phyloP scores from a whole-genome alignment of 148 eudicot genomes.

The Cornus suecica region DNA sequence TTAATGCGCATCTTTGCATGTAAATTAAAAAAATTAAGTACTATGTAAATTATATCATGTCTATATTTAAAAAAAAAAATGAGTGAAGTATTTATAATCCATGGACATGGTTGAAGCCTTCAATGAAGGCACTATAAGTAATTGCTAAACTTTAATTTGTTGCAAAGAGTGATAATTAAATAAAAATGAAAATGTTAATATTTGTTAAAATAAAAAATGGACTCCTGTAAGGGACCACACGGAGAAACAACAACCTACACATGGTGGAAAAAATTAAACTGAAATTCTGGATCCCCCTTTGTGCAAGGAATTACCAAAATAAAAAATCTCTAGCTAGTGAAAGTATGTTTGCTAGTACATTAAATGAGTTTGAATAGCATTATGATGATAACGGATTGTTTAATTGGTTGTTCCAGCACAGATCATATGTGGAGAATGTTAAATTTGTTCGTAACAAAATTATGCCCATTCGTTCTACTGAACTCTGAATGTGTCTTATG shows the following conservation, averaged over 20 bases:
- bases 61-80: neutral
- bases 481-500: constrained; percentile 13
- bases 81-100: neutral
- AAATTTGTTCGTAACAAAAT: no score
- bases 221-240: neutral
- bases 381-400: neutral
- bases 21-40: neutral
- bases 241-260: neutral
- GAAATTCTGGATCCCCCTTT: no score
- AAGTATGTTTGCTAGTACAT: neutral
- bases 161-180: neutral
- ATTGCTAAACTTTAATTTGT: neutral
- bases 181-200: neutral
- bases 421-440: neutral
- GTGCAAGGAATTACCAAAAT: neutral
- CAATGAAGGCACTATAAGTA: neutral
- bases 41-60: neutral
- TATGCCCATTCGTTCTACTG: constrained; percentile 15
- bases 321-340: neutral
- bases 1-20: neutral
- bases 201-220: no score
- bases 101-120: no score
- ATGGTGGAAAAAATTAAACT: no score
- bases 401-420: constrained; percentile 7
- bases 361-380: no score